Evolutionary conservation across 2,329 filamentous ascomycete species (phyloP).

Genomic region (Eutypa lata): DNA sequence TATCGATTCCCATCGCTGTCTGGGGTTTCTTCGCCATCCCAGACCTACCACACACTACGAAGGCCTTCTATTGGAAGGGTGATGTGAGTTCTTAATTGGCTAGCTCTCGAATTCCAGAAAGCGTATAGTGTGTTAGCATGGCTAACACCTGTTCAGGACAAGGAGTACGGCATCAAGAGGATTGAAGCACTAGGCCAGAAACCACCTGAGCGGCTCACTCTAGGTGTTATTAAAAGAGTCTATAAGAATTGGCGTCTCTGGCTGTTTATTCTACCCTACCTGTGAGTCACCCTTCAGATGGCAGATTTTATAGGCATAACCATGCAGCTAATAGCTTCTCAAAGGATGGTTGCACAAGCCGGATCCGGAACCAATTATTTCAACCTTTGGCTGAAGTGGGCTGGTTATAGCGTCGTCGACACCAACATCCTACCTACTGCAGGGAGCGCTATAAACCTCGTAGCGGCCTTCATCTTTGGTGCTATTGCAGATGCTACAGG

Average conservation of each 20-base stretch:
- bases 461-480: constrained; percentile 10
- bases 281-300: constrained; percentile 7
- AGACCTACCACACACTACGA: constrained; percentile 26
- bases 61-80: constrained; percentile 8
- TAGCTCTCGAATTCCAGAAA: no score
- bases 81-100: no score
- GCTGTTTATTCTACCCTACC: constrained; percentile 16
- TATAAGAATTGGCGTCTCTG: constrained; percentile 14
- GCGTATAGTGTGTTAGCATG: no score
- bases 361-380: constrained; percentile 11
- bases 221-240: constrained; percentile 10
- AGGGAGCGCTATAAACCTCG: constrained; percentile 12
- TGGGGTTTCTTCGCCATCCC: constrained; percentile 33
- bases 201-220: constrained; percentile 7
- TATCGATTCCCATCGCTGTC: constrained; percentile 28
- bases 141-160: constrained; percentile 20
- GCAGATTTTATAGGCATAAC: not conserved
- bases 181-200: constrained; percentile 19
- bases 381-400: constrained; percentile 8
- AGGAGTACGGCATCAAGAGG: constrained; percentile 16
- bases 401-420: constrained; percentile 7
- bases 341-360: constrained; percentile 11
- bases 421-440: constrained; percentile 9
- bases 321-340: not conserved
- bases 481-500: constrained; percentile 18